Evolutionary conservation across 116 monocot species (phyloP).

Genomic region (Zostera marina): DNA sequence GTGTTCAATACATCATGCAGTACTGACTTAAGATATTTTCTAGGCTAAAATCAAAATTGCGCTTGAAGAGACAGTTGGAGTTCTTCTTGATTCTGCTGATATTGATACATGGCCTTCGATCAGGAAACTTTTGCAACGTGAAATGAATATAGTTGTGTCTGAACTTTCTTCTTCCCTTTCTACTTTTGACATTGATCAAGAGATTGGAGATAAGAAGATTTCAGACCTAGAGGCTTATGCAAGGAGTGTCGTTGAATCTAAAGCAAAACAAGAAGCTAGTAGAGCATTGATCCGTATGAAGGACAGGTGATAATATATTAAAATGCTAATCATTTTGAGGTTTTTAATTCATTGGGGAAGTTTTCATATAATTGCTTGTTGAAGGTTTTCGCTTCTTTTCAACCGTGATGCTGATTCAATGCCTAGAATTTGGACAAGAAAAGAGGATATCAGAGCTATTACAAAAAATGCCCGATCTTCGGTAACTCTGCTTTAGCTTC

Average conservation of each 20-base stretch:
- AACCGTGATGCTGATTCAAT: constrained; percentile 87
- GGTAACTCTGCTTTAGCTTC: constrained; percentile 16
- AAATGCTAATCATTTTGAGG: neutral
- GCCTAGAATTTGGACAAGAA: constrained; percentile 98
- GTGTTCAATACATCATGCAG: too few relatives aligned
- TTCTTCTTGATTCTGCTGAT: constrained; percentile 71
- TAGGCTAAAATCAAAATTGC: constrained; percentile 57
- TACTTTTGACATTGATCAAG: constrained; percentile 62
- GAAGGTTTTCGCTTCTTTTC: constrained; percentile 77
- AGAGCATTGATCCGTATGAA: constrained; percentile 87
- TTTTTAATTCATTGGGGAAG: neutral
- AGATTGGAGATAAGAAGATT: constrained; percentile 48
- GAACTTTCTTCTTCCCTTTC: constrained; percentile 48
- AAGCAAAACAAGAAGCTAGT: constrained; percentile 73
- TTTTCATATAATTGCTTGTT: neutral
- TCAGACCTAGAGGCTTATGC: constrained; percentile 51
- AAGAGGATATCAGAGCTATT: constrained; percentile 84
- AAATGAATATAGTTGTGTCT: constrained; percentile 35
- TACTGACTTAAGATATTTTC: constrained; percentile 1
- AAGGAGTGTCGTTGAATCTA: constrained; percentile 71
- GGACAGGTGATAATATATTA: constrained; percentile 48
- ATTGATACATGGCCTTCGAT: constrained; percentile 89
- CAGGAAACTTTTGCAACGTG: constrained; percentile 55
- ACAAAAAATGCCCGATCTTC: constrained; percentile 78
- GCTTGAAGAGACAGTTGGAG: constrained; percentile 69